phyloP scores from a whole-genome alignment of 2,329 filamentous ascomycete species.

The Penicillium sp. region DNA sequence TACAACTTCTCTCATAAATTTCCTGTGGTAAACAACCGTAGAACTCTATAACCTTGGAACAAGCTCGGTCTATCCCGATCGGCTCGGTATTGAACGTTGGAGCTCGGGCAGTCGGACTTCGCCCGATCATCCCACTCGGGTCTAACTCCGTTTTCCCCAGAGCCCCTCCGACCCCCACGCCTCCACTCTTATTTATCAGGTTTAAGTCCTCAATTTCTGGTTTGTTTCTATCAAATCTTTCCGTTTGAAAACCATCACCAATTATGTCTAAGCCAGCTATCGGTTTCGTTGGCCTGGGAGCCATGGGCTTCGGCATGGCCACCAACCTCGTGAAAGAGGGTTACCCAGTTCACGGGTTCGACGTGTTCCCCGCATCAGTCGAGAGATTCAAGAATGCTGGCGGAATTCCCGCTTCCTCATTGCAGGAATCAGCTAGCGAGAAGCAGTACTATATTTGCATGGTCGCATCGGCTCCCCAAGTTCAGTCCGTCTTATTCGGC shows the following conservation, averaged over 20 bases:
- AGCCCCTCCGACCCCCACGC: conserved; percentile 11
- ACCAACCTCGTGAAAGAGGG: conserved; percentile 68
- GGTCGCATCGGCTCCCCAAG: conserved; percentile 73
- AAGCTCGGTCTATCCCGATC: not conserved
- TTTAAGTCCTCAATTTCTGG: not conserved
- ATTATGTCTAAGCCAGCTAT: conserved; percentile 51
- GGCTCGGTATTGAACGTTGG: not conserved
- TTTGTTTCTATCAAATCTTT: not conserved
- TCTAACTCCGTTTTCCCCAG: conserved; percentile 2
- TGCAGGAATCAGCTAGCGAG: conserved; percentile 61
- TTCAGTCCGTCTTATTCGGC: conserved; percentile 65
- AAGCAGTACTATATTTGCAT: conserved; percentile 68
- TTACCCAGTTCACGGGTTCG: conserved; percentile 69
- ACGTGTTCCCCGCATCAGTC: conserved; percentile 67
- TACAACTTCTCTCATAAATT: not conserved
- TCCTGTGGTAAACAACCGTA: not conserved
- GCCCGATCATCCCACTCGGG: conserved; percentile 1
- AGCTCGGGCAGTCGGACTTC: conserved; percentile 3
- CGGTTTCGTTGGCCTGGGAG: conserved; percentile 73
- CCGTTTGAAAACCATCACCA: not conserved
- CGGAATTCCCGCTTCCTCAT: conserved; percentile 59
- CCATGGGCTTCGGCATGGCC: conserved; percentile 83
- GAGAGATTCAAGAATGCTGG: conserved; percentile 65
- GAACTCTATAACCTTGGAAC: not conserved
- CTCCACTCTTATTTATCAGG: not conserved